Base-by-base conservation (phyloP, 495 filamentous ascomycete species). In the Apodospora peruviana region DNA sequence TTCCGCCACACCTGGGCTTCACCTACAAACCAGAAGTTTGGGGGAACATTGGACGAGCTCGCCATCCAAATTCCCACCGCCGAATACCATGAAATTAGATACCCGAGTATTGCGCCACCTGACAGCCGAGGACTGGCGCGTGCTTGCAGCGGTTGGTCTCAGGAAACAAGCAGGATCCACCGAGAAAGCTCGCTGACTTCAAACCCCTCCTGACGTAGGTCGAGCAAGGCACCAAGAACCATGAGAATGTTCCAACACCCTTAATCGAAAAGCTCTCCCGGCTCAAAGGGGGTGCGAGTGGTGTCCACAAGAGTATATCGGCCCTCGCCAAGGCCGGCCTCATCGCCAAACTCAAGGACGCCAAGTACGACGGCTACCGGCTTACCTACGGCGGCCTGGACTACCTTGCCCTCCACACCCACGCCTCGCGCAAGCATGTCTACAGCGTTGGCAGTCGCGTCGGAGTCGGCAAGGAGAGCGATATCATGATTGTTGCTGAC, bases 361-460 rank as follows among this genome's bases (percentile, higher is more conserved):
- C 91, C 40, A 91, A 88, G 68, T 97, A 99, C 67, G 93, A 99
- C 64, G 93, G 93, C 45, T 99, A 99, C 73, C 85, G 93, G 40
- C 82, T 99, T 19, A 94, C 91, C 19, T 97, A 97, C 68, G 93
- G 93, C 54, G 93, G 93, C 2, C 82, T 96, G 34, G 93, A 99
- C 72, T 99, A 99, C 66, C 82, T 97, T 14, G 88, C 93, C 9
- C 78, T 99, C 45, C 85, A 97, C 64, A 82, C 90, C 7, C 86
- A 96, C 69, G 83, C 89, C 17, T 86, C 85, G 59, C 75, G 82
- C 48, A 80, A 82, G 45, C 76, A 72, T 55, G 78, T 96, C 37
- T 96, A 95, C 78, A 90, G 85, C 48, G 88, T 96, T 20, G 93
- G 93, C 42, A 91, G 86, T 70, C 91, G 95, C 60, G 86, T 99